Conservation (phyloP, 306 rosid species). For the Dalbergia cochinchinensis region DNA sequence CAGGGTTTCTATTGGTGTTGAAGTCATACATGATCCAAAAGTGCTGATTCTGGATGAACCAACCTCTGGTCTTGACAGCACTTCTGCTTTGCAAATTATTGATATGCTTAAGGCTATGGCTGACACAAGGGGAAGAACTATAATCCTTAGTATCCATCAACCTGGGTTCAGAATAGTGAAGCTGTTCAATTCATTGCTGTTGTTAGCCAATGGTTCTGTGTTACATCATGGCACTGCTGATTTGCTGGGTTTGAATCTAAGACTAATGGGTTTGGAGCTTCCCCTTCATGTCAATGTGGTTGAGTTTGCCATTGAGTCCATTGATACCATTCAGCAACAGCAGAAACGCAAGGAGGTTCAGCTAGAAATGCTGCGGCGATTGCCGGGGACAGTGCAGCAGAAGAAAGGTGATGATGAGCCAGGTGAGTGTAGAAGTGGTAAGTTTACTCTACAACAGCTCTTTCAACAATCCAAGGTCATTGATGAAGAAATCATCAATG, state of each 20-base stretch:
- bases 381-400: conserved; percentile 44
- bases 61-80: conserved; percentile 96
- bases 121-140: conserved; percentile 70
- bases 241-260: conserved; percentile 68
- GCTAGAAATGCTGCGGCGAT: conserved; percentile 38
- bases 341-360: conserved; percentile 43
- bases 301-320: conserved; percentile 89
- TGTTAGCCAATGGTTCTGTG: conserved; percentile 78
- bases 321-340: conserved; percentile 65
- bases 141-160: conserved; percentile 88
- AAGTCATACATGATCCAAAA: conserved; percentile 88
- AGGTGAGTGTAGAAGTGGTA: conserved; percentile 60
- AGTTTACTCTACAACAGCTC: conserved; percentile 83
- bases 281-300: conserved; percentile 85
- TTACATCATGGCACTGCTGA: conserved; percentile 85
- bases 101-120: conserved; percentile 92
- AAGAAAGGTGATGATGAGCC: conserved; percentile 48
- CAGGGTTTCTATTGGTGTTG: conserved; percentile 93
- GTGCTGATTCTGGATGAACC: conserved; percentile 92
- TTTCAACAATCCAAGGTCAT: conserved; percentile 83
- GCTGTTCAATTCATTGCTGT: conserved; percentile 70
- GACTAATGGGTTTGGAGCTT: conserved; percentile 77
- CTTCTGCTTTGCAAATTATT: conserved; percentile 85
- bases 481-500: conserved; percentile 61
- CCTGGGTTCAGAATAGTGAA: conserved; percentile 94